A percentile compares a stretch with the other conserved stretches of the same genome.
Evolutionary conservation across 306 rosid genomes (phyloP).

Genomic region (Vicia sativa): DNA sequence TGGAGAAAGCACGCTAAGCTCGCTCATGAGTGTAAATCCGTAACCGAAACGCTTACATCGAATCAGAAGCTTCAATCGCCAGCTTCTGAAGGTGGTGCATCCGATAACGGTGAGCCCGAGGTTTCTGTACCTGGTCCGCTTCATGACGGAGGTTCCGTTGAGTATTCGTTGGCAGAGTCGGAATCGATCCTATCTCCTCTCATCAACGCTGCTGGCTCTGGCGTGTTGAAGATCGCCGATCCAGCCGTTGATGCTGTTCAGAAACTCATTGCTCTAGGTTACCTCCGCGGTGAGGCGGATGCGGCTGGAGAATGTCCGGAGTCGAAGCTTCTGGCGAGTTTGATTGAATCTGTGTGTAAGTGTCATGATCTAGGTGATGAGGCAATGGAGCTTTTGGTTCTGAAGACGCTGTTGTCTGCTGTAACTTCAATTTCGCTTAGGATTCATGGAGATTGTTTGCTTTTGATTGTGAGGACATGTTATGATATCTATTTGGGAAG

Average conservation of each 20-base stretch:
- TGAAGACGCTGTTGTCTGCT: conserved; percentile 89
- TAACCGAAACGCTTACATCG: conserved; percentile 61
- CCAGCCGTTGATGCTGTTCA: conserved; percentile 91
- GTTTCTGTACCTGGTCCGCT: conserved; percentile 73
- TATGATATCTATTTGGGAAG: conserved; percentile 88
- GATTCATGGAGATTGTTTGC: conserved; percentile 94
- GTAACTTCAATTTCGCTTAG: conserved; percentile 93
- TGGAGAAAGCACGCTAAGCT: conserved; percentile 96
- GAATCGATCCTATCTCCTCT: conserved; percentile 82
- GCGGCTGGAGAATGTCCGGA: conserved; percentile 62
- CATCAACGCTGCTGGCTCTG: conserved; percentile 73
- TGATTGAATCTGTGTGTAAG: conserved; percentile 90
- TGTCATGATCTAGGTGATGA: conserved; percentile 90
- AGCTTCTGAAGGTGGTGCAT: conserved; percentile 24
- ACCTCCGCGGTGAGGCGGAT: conserved; percentile 93
- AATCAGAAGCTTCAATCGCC: conserved; percentile 44
- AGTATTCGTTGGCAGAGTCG: conserved; percentile 75
- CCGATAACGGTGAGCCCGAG: conserved; percentile 40
- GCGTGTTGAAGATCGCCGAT: conserved; percentile 88
- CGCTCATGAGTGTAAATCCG: conserved; percentile 86
- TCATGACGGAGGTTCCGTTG: conserved; percentile 69
- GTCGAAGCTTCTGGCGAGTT: conserved; percentile 69
- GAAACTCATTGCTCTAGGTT: conserved; percentile 81
- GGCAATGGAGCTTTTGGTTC: conserved; percentile 75
- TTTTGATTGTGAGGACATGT: conserved; percentile 86